Evolutionary conservation across 2,329 filamentous ascomycete genomes (phyloP).

Genomic region (Polytolypa hystricis): DNA sequence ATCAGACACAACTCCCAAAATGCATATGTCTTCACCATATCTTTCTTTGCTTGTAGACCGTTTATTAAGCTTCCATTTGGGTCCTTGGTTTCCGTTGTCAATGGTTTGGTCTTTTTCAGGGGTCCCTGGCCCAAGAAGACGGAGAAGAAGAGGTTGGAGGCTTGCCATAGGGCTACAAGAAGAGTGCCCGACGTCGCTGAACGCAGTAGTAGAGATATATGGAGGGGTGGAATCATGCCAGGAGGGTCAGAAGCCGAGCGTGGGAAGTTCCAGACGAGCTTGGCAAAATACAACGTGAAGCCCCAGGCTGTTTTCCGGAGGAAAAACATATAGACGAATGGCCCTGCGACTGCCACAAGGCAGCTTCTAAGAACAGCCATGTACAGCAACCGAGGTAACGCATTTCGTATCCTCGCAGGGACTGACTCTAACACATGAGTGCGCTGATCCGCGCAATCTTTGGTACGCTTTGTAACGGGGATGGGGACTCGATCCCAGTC

Average conservation of each 20-base stretch:
- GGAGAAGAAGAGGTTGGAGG: conserved; percentile 66
- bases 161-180: conserved; percentile 62
- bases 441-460: conserved; percentile 23
- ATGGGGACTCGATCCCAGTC: conserved; percentile 62
- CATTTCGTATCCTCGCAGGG: conserved; percentile 26
- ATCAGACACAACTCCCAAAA: conserved; percentile 86
- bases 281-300: conserved; percentile 58
- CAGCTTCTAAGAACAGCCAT: conserved; percentile 26
- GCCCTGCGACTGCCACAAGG: conserved; percentile 35
- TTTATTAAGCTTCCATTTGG: conserved; percentile 82
- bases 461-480: conserved; percentile 30
- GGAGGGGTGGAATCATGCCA: conserved; percentile 44
- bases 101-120: conserved; percentile 69
- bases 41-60: conserved; percentile 73
- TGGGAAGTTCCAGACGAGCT: conserved; percentile 64
- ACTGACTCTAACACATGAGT: conserved; percentile 28
- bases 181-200: conserved; percentile 54
- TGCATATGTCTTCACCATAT: conserved; percentile 67
- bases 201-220: conserved; percentile 44
- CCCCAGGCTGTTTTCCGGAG: conserved; percentile 57
- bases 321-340: conserved; percentile 51
- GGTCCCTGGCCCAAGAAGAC: conserved; percentile 71
- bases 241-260: conserved; percentile 54
- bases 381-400: conserved; percentile 21
- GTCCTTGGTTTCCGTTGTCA: conserved; percentile 77